Evolutionary conservation across 129 eudicot species (phyloP), one percentile per base, ranked within the genome.

Genomic region (Ambrosia artemisiifolia): DNA sequence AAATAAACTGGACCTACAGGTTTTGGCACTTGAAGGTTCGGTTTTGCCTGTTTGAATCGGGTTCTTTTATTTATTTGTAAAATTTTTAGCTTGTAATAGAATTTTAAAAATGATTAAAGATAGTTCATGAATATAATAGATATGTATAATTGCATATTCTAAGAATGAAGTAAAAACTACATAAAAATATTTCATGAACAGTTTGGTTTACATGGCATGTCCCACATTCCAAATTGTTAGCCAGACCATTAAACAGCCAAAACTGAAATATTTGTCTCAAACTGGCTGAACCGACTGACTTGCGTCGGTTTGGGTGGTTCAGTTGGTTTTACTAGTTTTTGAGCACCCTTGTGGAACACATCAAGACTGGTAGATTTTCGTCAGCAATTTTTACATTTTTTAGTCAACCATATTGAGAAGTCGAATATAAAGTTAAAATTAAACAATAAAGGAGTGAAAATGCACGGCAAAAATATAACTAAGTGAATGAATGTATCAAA

Each of bases 401-500:
- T 56, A 3, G 35, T 20, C 35, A 20, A 10, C 7, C 35, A 20
- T 4, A 10, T 20, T 13, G 13, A 20, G 63, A 20, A 24, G 36
- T 56, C 3, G 63, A 38, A 14, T 32, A 59, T 6, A 6, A 30
- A 60, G 42, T 32, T 59, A 14, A 8, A 59, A 60, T 32, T 33
- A 1, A 36, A 33, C n/a, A 63, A 35, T 63, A 35, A 16, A 63
- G 48, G 65, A 61, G 35, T 18, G n/a, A 48, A 11, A 24, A 28
- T 7, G 32, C 17, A 46, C 18, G 33, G 43, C 53, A 7, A 14
- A 14, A 17, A 56, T 28, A 44, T 42, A 50, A 54, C 46, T 0
- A 11, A 46, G n/a, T 53, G 38, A 20, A 56, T 36, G 19, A 59
- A 79, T 7, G 65, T 53, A 36, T 77, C 86, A 38, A 74, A 94